Conservation (phyloP, 305 asterid genomes). For the Solanum aculeatissimum region DNA sequence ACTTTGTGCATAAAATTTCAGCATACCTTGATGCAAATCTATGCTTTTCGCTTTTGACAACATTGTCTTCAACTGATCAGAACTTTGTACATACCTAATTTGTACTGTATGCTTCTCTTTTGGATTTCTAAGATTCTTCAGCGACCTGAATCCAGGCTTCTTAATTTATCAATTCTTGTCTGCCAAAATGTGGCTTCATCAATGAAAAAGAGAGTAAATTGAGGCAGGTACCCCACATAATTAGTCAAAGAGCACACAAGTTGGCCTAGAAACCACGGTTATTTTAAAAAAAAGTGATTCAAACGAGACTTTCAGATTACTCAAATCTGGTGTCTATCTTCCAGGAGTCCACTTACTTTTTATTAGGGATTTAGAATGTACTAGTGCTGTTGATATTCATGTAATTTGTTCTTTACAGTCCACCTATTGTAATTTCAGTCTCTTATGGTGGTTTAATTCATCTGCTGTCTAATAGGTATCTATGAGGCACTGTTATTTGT, state of each 20-base stretch:
- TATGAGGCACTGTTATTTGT: background rate
- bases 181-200: background rate
- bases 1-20: background rate
- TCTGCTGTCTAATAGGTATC: background rate
- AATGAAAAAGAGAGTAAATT: background rate
- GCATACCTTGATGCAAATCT: background rate
- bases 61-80: background rate
- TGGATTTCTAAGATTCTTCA: background rate
- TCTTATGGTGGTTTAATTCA: background rate
- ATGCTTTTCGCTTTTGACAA: background rate
- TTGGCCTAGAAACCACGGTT: background rate
- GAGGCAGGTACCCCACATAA: background rate
- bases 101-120: background rate
- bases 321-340: background rate
- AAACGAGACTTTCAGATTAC: background rate
- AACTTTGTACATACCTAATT: background rate
- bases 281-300: background rate
- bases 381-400: background rate
- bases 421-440: background rate
- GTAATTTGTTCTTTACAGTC: background rate
- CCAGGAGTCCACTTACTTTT: background rate
- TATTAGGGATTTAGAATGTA: background rate
- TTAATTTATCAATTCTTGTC: background rate
- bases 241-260: background rate
- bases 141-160: background rate